Conservation (phyloP, 2,329 filamentous ascomycete genomes). For the Cadophora luteo-olivacea region DNA sequence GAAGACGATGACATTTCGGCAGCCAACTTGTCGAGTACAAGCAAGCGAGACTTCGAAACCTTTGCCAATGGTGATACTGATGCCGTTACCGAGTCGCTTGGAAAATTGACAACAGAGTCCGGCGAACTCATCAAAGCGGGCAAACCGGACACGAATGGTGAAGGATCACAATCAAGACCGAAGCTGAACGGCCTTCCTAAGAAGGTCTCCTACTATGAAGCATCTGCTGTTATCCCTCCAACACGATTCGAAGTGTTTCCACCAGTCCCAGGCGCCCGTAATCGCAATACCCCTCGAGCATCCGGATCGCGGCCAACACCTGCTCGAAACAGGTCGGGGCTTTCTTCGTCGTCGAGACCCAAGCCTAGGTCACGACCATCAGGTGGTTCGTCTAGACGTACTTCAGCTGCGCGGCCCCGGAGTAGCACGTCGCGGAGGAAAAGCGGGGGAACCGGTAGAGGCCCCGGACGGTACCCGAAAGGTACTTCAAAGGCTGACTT, state of each 20-base stretch:
- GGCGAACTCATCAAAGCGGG: slow-evolving; percentile 32
- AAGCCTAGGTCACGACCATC: slow-evolving; percentile 31
- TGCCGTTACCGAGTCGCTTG: slow-evolving; percentile 38
- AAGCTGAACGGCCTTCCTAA: slow-evolving; percentile 38
- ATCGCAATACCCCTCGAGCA: slow-evolving; percentile 48
- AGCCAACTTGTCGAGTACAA: slow-evolving; percentile 30
- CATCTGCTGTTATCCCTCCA: slow-evolving; percentile 61
- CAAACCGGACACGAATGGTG: slow-evolving; percentile 30
- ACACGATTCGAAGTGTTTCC: slow-evolving; percentile 82
- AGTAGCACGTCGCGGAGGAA: slow-evolving; percentile 57
- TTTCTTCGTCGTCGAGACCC: slow-evolving; percentile 31
- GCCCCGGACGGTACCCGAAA: slow-evolving; percentile 71
- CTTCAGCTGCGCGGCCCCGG: slow-evolving; percentile 34
- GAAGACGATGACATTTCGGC: slow-evolving; percentile 28
- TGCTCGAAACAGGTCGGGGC: slow-evolving; percentile 31
- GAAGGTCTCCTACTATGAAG: slow-evolving; percentile 40
- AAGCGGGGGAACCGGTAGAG: slow-evolving; percentile 67
- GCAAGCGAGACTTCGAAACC: slow-evolving; percentile 37
- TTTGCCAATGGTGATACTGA: slow-evolving; percentile 38
- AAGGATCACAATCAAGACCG: slow-evolving; percentile 29
- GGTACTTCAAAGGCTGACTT: slow-evolving; percentile 73
- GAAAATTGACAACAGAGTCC: slow-evolving; percentile 39
- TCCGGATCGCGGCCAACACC: slow-evolving; percentile 35
- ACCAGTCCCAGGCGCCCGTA: slow-evolving; percentile 58
- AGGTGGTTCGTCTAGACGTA: slow-evolving; percentile 39